Base-by-base conservation (phyloP, 1,139 yeast species). In the Wickerhamomyces sp. region DNA sequence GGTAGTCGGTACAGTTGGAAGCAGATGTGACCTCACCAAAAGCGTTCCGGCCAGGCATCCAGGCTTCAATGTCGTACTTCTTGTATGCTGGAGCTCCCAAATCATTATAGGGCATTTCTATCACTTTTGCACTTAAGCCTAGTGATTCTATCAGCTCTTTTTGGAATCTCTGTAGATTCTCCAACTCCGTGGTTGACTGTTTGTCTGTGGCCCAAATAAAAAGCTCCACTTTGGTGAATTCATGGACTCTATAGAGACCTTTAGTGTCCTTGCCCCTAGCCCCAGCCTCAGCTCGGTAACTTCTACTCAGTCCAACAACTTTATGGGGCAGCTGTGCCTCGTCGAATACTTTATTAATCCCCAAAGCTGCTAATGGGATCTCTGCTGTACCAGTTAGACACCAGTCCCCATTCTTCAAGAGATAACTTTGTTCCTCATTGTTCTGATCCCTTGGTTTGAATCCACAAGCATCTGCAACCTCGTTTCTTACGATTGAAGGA, bases 201-300 rank as follows among this genome's bases (percentile, higher is more conserved):
- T 67, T 70, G 3, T 70, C 65, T 16, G 63, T 55, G 45, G 84
- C 63, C 84, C 95, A 92, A 36, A 85, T 83, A 56, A 92, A 92
- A 39, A 94, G 65, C 60, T 94, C 99, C 1, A 92, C 95, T 58
- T 94, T 94, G n/a, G 96, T 87, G 59, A 94, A 94, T 63, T 94
- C 99, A 56, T 94, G 99, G 13, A 94, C 97, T 39, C 99, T 68
- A 54, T 92, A 94, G 3, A 94, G 67, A 0, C 99, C 99, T 54
- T 81, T 80, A 0, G 97, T 88, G 49, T 89, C 97, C 49, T 76
- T 77, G 2, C 99, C 99, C 43, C 96, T 74, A 2, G 98, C 94
- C 2, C 98, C 98, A 0, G 98, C 98, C 59, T 94, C 99, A 0
- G 97, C 96, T 47, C 99, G 72, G 57, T 81, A 94, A 45, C 96